Percentiles rank a stretch among this genome's conserved stretches.
phyloP scores from a whole-genome alignment of 176 grass and related monocot genomes.

The Musa beccarii region DNA sequence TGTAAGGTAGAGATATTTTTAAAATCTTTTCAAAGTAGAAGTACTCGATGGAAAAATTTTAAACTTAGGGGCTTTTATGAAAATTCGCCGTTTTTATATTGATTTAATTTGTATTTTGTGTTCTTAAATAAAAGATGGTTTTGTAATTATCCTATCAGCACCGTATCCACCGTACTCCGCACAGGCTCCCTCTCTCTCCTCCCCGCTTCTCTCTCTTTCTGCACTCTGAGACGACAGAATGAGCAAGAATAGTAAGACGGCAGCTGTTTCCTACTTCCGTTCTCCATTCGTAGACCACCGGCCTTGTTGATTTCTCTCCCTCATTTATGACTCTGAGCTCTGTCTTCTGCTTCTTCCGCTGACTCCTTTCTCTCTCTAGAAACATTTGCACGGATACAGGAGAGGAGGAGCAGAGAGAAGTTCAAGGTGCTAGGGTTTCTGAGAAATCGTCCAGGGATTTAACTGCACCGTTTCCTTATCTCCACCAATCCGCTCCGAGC shows the following conservation, averaged over 20 bases:
- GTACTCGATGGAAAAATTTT: too few species aligned
- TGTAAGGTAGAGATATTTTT: too few species aligned
- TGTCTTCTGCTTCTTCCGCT: background rate
- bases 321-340: constrained; percentile 2
- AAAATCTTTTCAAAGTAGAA: too few species aligned
- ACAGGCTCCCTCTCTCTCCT: background rate
- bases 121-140: background rate
- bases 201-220: background rate
- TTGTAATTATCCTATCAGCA: constrained; percentile 16
- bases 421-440: background rate
- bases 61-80: too few species aligned
- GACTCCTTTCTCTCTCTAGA: background rate
- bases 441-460: background rate
- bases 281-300: background rate
- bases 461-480: background rate
- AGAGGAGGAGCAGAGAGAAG: background rate
- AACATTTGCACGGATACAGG: background rate
- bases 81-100: background rate
- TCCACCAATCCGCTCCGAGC: background rate
- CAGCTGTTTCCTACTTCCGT: background rate
- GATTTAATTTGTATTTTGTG: background rate
- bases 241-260: background rate
- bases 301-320: background rate
- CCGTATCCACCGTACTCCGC: constrained; percentile 16
- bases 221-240: too few species aligned